phyloP scores from a whole-genome alignment of 345 rosid genomes.

The Diplotaxis tenuifolia region DNA sequence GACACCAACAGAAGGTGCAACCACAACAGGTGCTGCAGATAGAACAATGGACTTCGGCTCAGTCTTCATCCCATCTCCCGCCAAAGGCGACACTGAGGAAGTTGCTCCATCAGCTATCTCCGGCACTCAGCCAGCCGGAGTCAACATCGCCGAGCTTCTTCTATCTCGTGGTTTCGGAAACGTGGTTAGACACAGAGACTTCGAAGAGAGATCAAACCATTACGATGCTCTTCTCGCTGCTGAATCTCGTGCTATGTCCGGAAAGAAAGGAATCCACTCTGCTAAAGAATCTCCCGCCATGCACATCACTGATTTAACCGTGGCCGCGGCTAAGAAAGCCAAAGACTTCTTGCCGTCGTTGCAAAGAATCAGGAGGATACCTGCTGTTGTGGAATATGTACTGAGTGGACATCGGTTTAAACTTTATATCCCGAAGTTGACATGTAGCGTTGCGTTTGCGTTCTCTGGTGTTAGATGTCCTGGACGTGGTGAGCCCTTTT shows the following conservation, averaged over 20 bases:
- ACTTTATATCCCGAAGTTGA: slow-evolving; percentile 82
- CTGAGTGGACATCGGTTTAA: slow-evolving; percentile 98
- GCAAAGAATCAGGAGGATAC: slow-evolving; percentile 63
- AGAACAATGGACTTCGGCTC: slow-evolving; percentile 94
- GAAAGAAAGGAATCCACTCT: slow-evolving; percentile 84
- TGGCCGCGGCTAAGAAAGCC: slow-evolving; percentile 76
- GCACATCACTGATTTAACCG: slow-evolving; percentile 78
- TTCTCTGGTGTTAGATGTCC: slow-evolving; percentile 99
- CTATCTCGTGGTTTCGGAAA: slow-evolving; percentile 77
- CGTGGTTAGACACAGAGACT: slow-evolving; percentile 83
- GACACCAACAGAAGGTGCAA: too few species aligned
- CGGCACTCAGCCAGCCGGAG: slow-evolving; percentile 53
- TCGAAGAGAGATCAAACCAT: slow-evolving; percentile 93
- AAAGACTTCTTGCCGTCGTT: slow-evolving; percentile 86
- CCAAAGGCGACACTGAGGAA: slow-evolving; percentile 66
- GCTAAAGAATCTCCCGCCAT: slow-evolving; percentile 68
- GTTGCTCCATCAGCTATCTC: slow-evolving; percentile 43
- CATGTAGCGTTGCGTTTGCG: slow-evolving; percentile 92
- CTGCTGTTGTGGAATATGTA: slow-evolving; percentile 94
- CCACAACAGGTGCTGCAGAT: too few species aligned
- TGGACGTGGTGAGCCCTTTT: slow-evolving; percentile 84
- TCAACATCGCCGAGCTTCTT: slow-evolving; percentile 78
- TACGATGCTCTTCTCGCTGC: slow-evolving; percentile 93
- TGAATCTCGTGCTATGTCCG: slow-evolving; percentile 72
- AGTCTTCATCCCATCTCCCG: slow-evolving; percentile 64